Evolutionary conservation across 2,329 filamentous ascomycete species (phyloP).

Genomic region (Alternaria sp.): DNA sequence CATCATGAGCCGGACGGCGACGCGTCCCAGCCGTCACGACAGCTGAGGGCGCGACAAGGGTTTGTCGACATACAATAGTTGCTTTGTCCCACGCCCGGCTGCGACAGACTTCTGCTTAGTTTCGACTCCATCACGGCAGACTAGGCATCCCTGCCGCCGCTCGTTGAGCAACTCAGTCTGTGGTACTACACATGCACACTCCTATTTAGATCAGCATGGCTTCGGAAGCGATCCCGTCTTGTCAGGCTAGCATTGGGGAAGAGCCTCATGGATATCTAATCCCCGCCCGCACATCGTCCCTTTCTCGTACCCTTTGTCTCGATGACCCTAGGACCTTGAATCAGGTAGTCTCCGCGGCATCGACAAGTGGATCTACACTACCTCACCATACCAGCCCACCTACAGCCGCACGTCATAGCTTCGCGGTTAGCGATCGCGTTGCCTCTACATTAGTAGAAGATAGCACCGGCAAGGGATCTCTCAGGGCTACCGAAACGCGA

Average conservation of each 20-base stretch:
- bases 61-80: constrained; percentile 3
- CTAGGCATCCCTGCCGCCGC: constrained; percentile 25
- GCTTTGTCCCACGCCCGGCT: constrained; percentile 26
- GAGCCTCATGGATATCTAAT: constrained; percentile 22
- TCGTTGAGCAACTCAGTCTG: constrained; percentile 16
- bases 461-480: not conserved
- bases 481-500: not conserved
- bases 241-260: constrained; percentile 18
- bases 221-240: constrained; percentile 15
- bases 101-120: constrained; percentile 9
- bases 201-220: constrained; percentile 31
- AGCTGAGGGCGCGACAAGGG: constrained; percentile 27
- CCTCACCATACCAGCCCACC: constrained; percentile 2
- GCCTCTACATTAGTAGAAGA: not conserved
- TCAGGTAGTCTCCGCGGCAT: constrained; percentile 2
- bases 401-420: constrained; percentile 8
- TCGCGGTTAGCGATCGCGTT: constrained; percentile 3
- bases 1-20: constrained; percentile 24
- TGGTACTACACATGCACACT: constrained; percentile 18
- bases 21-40: constrained; percentile 19
- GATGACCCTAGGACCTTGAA: not conserved
- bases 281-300: constrained; percentile 26
- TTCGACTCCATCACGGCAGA: constrained; percentile 14
- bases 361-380: constrained; percentile 2
- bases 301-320: not conserved